These are phyloP conservation scores for Populus tremula DNA, from an alignment of 345 rosid species.

Conservation along the genomic window DNA sequence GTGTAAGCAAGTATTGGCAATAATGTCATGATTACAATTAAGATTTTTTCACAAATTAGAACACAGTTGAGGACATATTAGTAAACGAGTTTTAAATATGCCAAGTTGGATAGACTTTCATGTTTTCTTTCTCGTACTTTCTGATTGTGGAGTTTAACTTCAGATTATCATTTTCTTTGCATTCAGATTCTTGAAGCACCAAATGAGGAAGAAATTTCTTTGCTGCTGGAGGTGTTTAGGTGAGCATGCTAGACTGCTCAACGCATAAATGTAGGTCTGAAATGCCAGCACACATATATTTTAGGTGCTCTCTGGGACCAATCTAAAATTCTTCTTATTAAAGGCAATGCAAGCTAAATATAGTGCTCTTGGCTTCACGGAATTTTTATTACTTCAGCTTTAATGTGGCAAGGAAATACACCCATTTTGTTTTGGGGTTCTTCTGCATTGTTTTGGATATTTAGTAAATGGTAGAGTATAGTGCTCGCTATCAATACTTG, in stretches of 20 bases:
- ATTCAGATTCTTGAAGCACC: slow-evolving; percentile 96
- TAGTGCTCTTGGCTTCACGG: neutral
- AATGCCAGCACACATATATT: neutral
- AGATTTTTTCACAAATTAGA: neutral
- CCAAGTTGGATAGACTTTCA: neutral
- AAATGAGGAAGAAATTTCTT: slow-evolving; percentile 80
- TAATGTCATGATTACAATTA: neutral
- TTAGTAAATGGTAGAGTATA: neutral
- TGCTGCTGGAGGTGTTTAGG: slow-evolving; percentile 84
- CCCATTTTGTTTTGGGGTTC: slow-evolving; percentile 4
- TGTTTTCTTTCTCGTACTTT: slow-evolving; percentile 9
- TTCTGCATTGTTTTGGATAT: slow-evolving; percentile 6
- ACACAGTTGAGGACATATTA: neutral
- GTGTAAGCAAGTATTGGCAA: neutral
- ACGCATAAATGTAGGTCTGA: slow-evolving; percentile 11
- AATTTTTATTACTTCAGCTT: neutral
- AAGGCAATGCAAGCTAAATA: slow-evolving; percentile 6
- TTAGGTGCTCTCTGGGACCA: neutral
- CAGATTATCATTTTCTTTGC: slow-evolving; percentile 24
- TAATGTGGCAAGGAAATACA: neutral
- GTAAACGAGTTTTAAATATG: neutral
- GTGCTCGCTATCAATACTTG: neutral
- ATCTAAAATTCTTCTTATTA: neutral
- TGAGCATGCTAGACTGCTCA: slow-evolving; percentile 33
- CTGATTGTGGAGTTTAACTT: slow-evolving; percentile 19